phyloP scores from a whole-genome alignment of 768 basidiomycete species.

The Rhizopogon vulgaris region DNA sequence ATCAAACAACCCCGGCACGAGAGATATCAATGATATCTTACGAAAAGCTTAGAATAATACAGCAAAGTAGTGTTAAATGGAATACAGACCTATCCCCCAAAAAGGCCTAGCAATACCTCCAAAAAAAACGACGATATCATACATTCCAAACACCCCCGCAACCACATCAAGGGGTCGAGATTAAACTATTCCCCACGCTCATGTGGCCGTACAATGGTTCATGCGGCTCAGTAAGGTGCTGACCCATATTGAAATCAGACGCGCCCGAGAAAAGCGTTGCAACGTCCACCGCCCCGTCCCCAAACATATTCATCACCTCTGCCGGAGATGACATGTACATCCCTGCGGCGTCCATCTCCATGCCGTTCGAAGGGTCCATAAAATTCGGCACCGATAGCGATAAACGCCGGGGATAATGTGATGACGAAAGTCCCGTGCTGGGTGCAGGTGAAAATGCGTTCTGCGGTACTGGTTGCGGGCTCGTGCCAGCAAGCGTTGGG shows the following conservation, averaged over 20 bases:
- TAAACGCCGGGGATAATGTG: slow-evolving; percentile 21
- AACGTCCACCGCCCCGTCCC: slow-evolving; percentile 39
- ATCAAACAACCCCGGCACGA: background rate
- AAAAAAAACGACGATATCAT: slow-evolving; percentile 4
- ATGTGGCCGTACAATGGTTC: slow-evolving; percentile 24
- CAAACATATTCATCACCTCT: slow-evolving; percentile 60
- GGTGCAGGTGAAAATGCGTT: slow-evolving; percentile 18
- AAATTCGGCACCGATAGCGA: slow-evolving; percentile 22
- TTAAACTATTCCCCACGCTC: slow-evolving; percentile 13
- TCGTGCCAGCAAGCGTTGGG: slow-evolving; percentile 20
- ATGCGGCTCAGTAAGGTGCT: slow-evolving; percentile 17
- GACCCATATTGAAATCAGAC: slow-evolving; percentile 25
- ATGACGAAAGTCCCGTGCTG: slow-evolving; percentile 6
- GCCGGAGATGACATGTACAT: slow-evolving; percentile 49
- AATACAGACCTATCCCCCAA: background rate
- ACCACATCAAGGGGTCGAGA: slow-evolving; percentile 20
- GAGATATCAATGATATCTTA: background rate
- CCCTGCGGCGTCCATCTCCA: slow-evolving; percentile 44
- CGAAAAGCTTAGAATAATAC: background rate
- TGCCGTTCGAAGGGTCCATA: slow-evolving; percentile 22
- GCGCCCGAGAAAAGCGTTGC: slow-evolving; percentile 22
- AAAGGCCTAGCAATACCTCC: slow-evolving; percentile 11
- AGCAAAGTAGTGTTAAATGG: background rate
- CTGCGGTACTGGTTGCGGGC: slow-evolving; percentile 17
- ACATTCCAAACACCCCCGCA: background rate